Conservation (phyloP, 23 red algal genomes). For the Cyanidiococcus yangmingshanensis region DNA sequence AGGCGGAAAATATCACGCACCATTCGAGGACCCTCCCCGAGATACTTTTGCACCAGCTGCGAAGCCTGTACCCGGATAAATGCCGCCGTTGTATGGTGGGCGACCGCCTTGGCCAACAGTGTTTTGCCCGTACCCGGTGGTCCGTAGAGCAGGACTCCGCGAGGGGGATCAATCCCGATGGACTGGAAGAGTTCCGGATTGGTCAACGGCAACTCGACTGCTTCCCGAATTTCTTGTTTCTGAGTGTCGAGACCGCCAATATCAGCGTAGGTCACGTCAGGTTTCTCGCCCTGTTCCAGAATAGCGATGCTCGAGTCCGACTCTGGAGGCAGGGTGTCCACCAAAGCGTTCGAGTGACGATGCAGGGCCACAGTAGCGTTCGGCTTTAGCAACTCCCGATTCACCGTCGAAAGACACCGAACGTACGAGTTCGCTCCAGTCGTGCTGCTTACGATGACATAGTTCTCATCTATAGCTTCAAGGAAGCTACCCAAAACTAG, state of each 20-base stretch:
- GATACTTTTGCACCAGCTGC: constrained; percentile 98
- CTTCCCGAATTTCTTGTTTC: constrained; percentile 99
- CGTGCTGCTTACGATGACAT: constrained; percentile 80
- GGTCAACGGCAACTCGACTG: constrained; percentile 95
- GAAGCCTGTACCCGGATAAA: constrained; percentile 97
- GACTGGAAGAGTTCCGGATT: constrained; percentile 80
- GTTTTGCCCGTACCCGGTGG: constrained; percentile 97
- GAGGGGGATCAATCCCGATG: constrained; percentile 98
- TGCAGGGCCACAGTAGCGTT: constrained; percentile 89
- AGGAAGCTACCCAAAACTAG: constrained; percentile 95
- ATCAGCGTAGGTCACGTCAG: constrained; percentile 91
- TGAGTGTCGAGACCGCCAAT: constrained; percentile 98
- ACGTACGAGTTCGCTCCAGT: constrained; percentile 96
- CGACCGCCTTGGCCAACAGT: constrained; percentile 97
- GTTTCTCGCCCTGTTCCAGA: constrained; percentile 78
- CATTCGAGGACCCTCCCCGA: constrained; percentile 99
- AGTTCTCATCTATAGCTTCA: constrained; percentile 93
- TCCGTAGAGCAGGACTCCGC: constrained; percentile 89
- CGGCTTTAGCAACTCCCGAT: constrained; percentile 88
- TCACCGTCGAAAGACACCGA: constrained; percentile 77
- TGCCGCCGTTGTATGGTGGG: constrained; percentile 87
- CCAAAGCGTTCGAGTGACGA: constrained; percentile 93
- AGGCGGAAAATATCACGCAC: constrained; percentile 95
- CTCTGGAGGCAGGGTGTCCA: constrained; percentile 92
- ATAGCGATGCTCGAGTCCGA: constrained; percentile 95